Conservation (phyloP, 768 basidiomycete species). For the Amanita rubescens region DNA sequence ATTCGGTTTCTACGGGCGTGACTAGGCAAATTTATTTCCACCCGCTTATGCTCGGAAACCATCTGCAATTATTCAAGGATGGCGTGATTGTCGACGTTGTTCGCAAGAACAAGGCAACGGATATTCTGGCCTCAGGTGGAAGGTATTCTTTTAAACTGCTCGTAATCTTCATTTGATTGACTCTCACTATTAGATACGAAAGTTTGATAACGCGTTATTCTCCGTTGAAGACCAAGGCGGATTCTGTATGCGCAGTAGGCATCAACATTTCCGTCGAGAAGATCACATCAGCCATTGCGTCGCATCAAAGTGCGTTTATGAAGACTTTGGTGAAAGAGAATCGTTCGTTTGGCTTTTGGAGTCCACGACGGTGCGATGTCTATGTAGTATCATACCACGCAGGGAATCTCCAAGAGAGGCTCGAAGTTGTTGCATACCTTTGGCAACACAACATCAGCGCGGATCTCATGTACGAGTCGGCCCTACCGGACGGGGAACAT, state of each 20-base stretch:
- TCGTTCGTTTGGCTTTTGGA: constrained; percentile 83
- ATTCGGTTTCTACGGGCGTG: constrained; percentile 56
- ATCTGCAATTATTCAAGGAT: constrained; percentile 58
- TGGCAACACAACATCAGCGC: constrained; percentile 83
- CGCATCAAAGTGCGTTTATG: constrained; percentile 62
- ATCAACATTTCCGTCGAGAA: constrained; percentile 76
- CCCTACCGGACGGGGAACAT: constrained; percentile 51
- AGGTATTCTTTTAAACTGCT: constrained; percentile 34
- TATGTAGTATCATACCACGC: constrained; percentile 75
- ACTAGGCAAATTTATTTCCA: constrained; percentile 55
- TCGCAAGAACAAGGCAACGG: constrained; percentile 53
- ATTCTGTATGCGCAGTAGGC: constrained; percentile 58
- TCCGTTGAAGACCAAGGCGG: constrained; percentile 44
- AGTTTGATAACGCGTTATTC: constrained; percentile 55
- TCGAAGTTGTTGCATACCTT: constrained; percentile 68
- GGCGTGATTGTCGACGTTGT: constrained; percentile 75
- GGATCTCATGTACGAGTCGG: constrained; percentile 82
- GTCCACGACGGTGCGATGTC: constrained; percentile 83
- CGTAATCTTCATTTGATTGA: neutral
- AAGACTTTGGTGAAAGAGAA: constrained; percentile 69
- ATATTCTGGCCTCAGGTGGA: constrained; percentile 77
- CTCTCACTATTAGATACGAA: constrained; percentile 50
- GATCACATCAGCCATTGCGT: constrained; percentile 61
- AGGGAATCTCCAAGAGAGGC: constrained; percentile 67
- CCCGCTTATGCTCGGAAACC: constrained; percentile 66